These are phyloP conservation scores for Eimeria tenella DNA, from an alignment of 169 alveolate species.

Conservation along the genomic window DNA sequence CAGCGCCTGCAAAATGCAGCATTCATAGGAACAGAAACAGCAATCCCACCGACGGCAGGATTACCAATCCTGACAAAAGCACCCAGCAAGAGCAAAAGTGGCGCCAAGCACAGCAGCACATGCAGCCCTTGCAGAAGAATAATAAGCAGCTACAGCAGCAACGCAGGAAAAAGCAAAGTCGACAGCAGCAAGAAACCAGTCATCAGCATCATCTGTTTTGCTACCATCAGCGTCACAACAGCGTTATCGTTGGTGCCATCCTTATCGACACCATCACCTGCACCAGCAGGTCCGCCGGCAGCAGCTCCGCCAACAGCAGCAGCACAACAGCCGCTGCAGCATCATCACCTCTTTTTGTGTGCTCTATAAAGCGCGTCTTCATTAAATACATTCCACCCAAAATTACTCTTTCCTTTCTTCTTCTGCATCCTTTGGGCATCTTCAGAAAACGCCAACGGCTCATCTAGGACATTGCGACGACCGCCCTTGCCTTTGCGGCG, in stretches of 20 bases:
- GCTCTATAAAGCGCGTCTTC: conserved; percentile 93
- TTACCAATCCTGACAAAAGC: no score
- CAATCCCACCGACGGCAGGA: not conserved
- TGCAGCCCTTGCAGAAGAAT: no score
- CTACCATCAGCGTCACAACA: not conserved
- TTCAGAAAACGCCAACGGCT: conserved; percentile 77
- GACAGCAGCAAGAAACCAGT: no score
- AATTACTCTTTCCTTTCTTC: conserved; percentile 82
- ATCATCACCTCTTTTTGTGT: conserved; percentile 88
- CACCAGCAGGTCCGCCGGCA: not conserved
- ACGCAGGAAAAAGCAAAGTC: not conserved
- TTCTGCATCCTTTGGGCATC: conserved; percentile 59
- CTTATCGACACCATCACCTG: not conserved
- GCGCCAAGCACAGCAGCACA: not conserved
- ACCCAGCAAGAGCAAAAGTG: not conserved
- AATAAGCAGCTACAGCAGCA: not conserved
- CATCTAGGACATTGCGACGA: conserved; percentile 75
- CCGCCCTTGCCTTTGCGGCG: conserved; percentile 44
- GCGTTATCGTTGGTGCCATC: not conserved
- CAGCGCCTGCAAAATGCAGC: not conserved
- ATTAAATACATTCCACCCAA: conserved; percentile 95
- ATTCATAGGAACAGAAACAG: not conserved
- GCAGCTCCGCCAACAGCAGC: not conserved
- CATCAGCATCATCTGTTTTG: not conserved
- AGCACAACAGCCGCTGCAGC: not conserved